Evolutionary conservation across 2,329 filamentous ascomycete species (phyloP).

Genomic region (Eutypa lata): DNA sequence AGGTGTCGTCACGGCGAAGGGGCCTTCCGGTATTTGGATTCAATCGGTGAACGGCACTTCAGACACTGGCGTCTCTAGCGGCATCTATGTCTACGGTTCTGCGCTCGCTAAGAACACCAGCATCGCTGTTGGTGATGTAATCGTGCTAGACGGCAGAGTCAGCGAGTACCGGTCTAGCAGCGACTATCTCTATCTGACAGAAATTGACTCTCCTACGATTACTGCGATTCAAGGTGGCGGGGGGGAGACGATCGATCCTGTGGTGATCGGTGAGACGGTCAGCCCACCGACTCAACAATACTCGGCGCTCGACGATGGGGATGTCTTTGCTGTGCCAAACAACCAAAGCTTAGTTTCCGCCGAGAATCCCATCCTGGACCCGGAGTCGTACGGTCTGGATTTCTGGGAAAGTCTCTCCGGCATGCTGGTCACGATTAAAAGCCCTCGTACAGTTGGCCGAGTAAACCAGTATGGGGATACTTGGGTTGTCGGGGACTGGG

Average conservation of each 20-base stretch:
- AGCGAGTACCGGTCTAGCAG: constrained; percentile 52
- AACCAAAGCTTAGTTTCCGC: constrained; percentile 55
- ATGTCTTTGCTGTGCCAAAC: constrained; percentile 64
- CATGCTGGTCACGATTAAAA: constrained; percentile 62
- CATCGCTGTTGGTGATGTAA: constrained; percentile 53
- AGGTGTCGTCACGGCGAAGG: constrained; percentile 63
- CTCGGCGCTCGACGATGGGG: constrained; percentile 60
- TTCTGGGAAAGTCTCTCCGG: constrained; percentile 71
- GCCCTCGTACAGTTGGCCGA: constrained; percentile 53
- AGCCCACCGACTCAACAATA: constrained; percentile 60
- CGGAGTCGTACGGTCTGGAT: constrained; percentile 62
- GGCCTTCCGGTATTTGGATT: constrained; percentile 60
- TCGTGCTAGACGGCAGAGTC: constrained; percentile 59
- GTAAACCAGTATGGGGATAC: constrained; percentile 66
- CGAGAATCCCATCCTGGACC: constrained; percentile 59
- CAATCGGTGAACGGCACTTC: constrained; percentile 56
- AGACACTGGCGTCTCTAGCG: constrained; percentile 58
- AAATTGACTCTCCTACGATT: constrained; percentile 55
- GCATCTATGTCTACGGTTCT: constrained; percentile 61
- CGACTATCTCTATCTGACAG: constrained; percentile 61
- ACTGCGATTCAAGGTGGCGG: constrained; percentile 52
- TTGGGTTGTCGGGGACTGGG: constrained; percentile 68
- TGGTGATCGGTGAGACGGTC: constrained; percentile 57
- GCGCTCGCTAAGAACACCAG: constrained; percentile 48
- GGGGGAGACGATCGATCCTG: constrained; percentile 48